These are phyloP conservation scores for Venturia effusa DNA, from an alignment of 2,329 filamentous ascomycete species.

Conservation along the genomic window DNA sequence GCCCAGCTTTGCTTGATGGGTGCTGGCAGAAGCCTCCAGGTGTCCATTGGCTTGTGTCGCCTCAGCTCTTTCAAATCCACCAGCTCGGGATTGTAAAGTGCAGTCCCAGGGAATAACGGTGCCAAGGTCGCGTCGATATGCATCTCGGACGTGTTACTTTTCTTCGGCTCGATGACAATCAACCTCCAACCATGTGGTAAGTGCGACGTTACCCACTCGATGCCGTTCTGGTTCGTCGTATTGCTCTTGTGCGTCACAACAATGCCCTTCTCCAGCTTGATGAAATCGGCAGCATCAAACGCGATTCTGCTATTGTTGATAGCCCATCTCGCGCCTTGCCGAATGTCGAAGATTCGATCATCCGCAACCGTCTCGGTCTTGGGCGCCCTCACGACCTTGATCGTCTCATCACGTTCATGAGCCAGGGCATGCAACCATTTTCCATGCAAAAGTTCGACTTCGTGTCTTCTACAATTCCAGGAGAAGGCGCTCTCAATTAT, in stretches of 20 bases:
- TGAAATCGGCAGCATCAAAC: neutral
- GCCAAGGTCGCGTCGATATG: neutral
- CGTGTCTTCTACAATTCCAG: neutral
- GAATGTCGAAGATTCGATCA: neutral
- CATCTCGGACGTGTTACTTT: neutral
- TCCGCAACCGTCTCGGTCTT: neutral
- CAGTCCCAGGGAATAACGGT: neutral
- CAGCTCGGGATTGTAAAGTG: neutral
- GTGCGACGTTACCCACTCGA: neutral
- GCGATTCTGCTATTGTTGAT: neutral
- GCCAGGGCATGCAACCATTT: neutral
- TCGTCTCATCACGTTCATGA: neutral
- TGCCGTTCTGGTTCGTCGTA: neutral
- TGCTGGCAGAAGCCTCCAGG: neutral
- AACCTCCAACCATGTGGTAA: neutral
- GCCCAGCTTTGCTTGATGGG: neutral
- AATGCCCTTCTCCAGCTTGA: neutral
- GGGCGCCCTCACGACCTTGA: neutral
- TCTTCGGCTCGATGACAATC: neutral
- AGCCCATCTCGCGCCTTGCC: neutral
- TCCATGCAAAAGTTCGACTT: neutral
- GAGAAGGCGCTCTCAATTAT: neutral
- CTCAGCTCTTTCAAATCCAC: neutral
- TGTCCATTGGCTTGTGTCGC: neutral
- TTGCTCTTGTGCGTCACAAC: conserved; percentile 1